Evolutionary conservation across 2,329 filamentous ascomycete genomes (phyloP).

Genomic region (Colletotrichum endophyticum): DNA sequence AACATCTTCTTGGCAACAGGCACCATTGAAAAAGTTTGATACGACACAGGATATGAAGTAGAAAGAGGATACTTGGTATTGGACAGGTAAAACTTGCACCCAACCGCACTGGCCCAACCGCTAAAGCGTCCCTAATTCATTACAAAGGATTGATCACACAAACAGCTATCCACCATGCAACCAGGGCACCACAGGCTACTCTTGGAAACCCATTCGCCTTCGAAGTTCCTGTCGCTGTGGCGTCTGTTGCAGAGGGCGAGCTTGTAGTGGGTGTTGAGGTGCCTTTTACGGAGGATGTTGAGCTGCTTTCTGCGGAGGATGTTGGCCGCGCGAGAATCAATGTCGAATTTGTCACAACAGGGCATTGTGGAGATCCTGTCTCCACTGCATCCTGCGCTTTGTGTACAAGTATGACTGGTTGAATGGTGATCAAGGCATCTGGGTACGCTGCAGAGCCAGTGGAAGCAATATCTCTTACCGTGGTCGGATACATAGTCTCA

Average conservation of each 20-base stretch:
- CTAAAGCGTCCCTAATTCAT: neutral
- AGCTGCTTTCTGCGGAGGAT: neutral
- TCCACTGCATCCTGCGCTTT: neutral
- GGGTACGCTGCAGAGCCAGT: neutral
- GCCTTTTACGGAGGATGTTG: neutral
- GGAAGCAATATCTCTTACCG: neutral
- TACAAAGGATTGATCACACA: neutral
- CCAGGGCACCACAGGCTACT: neutral
- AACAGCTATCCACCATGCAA: neutral
- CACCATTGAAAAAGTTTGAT: neutral
- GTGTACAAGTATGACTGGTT: neutral
- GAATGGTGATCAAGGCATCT: neutral
- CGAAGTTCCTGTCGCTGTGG: neutral
- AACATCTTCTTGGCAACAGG: neutral
- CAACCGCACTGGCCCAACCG: neutral
- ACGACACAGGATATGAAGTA: neutral
- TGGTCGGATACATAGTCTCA: neutral
- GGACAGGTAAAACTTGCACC: neutral
- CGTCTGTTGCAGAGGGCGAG: neutral
- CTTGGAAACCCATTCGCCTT: neutral
- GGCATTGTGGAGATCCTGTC: neutral
- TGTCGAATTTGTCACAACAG: neutral
- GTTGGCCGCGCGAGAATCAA: neutral
- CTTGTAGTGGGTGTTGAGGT: neutral
- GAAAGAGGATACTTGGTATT: neutral